These are phyloP conservation scores for Carex sylvatica DNA, from an alignment of 202 grass and related monocot species.

Conservation along the genomic window DNA sequence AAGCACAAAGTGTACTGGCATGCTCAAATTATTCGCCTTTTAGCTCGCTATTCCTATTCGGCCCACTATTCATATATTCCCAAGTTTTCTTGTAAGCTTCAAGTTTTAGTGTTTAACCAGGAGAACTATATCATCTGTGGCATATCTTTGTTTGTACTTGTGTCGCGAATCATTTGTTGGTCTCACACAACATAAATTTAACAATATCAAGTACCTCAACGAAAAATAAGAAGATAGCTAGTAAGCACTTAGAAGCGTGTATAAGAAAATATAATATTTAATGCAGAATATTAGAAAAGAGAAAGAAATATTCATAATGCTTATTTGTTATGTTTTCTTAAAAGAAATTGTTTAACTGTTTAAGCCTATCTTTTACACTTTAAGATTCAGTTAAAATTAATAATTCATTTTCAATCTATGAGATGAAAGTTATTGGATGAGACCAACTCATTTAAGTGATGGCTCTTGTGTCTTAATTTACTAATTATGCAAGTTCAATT, in stretches of 20 bases:
- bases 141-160: not conserved
- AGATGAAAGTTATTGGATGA: too few relatives aligned
- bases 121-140: not conserved
- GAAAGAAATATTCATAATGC: not conserved
- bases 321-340: not conserved
- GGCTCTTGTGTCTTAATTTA: too few relatives aligned
- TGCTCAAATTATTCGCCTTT: conserved; percentile 15
- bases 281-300: too few relatives aligned
- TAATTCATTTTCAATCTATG: too few relatives aligned
- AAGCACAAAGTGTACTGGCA: conserved; percentile 12
- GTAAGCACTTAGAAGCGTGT: not conserved
- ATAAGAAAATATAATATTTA: not conserved
- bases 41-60: not conserved
- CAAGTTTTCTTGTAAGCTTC: not conserved
- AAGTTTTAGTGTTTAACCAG: not conserved
- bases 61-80: not conserved
- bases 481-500: too few relatives aligned
- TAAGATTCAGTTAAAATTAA: too few relatives aligned
- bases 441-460: too few relatives aligned
- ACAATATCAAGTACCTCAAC: not conserved
- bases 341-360: not conserved
- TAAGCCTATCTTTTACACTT: too few relatives aligned
- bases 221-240: not conserved
- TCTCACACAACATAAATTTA: not conserved
- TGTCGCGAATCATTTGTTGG: not conserved